Base-by-base conservation (phyloP, 1,139 yeast species). In the Yamadazyma dushanensis region DNA sequence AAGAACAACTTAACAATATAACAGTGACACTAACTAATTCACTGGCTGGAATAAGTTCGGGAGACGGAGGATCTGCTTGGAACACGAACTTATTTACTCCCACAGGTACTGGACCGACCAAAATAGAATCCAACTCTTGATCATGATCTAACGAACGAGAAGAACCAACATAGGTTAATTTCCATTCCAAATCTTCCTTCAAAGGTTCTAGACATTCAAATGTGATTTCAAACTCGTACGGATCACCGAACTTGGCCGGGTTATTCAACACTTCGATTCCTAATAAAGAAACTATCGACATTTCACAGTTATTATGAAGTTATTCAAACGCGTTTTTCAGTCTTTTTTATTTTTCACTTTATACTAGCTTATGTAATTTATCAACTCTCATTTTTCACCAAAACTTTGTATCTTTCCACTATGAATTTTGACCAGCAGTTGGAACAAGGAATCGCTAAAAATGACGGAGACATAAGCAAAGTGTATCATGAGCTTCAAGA, bases 81-180 rank as follows among this genome's bases (percentile, higher is more conserved):
- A 92, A 86, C 13, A 90, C 73, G 51, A 92, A 94, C 61, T 92
- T 90, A 57, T 92, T 92, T 35, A 92, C 81, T 1, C 99, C 99
- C 4, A 92, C 95, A 0, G 98, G 99, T 3, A 92, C 96, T 0
- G 98, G 99, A 0, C 99, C 98, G 4, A 92, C 99, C 17, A 94
- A 68, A 31, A 94, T 81, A 2, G 97, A 88, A 56, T 92, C 99
- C 38, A 92, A 69, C 56, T 90, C 97, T 62, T 94, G 98, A 60
- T 92, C 99, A 51, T 92, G 97, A 49, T 92, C 97, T 40, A 88
- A 59, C 23, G 96, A 88, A 36, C 94, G 76, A 1, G 96, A 89
- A 7, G 96, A 86, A 1, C 99, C 98, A 34, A 92, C 98, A 51
- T 92, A 92, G 3, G 97, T 92, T 45, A 92, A 69, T 59, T 92